Percentiles rank a stretch among this genome's conserved stretches.
Evolutionary conservation across 2,329 filamentous ascomycete species (phyloP).

Genomic region (Cytospora leucostoma): DNA sequence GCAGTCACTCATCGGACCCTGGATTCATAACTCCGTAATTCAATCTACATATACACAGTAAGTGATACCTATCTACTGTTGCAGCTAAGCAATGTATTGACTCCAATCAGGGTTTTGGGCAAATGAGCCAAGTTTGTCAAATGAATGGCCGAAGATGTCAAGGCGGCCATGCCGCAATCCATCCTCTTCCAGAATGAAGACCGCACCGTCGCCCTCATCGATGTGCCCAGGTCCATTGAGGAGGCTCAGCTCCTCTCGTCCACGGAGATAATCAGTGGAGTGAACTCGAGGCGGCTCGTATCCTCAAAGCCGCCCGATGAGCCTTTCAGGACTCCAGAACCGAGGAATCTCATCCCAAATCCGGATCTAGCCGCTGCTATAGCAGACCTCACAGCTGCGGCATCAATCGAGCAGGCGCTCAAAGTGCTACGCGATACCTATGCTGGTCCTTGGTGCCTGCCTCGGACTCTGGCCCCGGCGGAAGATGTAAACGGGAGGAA

Average conservation of each 20-base stretch:
- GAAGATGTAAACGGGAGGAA: conserved; percentile 14
- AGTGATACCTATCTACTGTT: not conserved
- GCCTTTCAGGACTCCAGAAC: conserved; percentile 57
- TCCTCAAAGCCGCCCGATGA: conserved; percentile 46
- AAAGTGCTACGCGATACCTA: conserved; percentile 39
- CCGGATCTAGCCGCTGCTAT: conserved; percentile 50
- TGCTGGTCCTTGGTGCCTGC: conserved; percentile 49
- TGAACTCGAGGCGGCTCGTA: conserved; percentile 43
- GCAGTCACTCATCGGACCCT: not conserved
- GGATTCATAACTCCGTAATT: not conserved
- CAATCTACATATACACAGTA: not conserved
- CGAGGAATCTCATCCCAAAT: conserved; percentile 37
- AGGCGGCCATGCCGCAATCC: conserved; percentile 30
- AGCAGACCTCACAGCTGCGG: conserved; percentile 55
- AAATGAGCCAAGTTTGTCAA: not conserved
- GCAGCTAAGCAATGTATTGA: not conserved
- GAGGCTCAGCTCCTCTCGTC: conserved; percentile 57
- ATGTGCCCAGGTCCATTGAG: conserved; percentile 71
- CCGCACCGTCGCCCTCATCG: conserved; percentile 59
- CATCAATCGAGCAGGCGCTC: conserved; percentile 48
- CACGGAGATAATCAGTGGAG: conserved; percentile 26
- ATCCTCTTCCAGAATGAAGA: conserved; percentile 58
- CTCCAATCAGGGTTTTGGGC: not conserved
- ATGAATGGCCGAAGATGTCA: conserved; percentile 7
- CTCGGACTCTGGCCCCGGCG: conserved; percentile 38